Evolutionary conservation across 2,329 filamentous ascomycete species (phyloP).

Genomic region (Fusarium abutilonis): DNA sequence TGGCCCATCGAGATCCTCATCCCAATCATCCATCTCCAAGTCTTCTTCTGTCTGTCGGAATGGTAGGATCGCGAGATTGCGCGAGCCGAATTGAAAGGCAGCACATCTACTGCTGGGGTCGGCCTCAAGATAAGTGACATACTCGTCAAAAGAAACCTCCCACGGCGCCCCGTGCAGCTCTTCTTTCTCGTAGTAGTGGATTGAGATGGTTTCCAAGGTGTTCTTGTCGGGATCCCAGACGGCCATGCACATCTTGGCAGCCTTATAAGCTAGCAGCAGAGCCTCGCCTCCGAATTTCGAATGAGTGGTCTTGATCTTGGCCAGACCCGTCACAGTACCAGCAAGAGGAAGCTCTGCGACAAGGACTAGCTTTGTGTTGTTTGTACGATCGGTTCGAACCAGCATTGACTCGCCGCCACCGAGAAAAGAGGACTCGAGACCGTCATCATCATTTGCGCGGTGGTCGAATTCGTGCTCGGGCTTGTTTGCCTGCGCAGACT

Average conservation of each 20-base stretch:
- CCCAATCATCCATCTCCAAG: slow-evolving; percentile 90
- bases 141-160: slow-evolving; percentile 78
- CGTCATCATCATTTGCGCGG: slow-evolving; percentile 68
- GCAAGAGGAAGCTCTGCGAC: slow-evolving; percentile 84
- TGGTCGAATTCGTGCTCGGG: slow-evolving; percentile 61
- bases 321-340: slow-evolving; percentile 85
- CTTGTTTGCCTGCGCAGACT: slow-evolving; percentile 51
- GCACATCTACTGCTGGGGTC: slow-evolving; percentile 95
- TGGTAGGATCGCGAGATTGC: slow-evolving; percentile 91
- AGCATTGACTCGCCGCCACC: slow-evolving; percentile 69
- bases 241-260: slow-evolving; percentile 91
- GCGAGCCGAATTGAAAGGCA: slow-evolving; percentile 88
- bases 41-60: slow-evolving; percentile 89
- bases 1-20: slow-evolving; percentile 80
- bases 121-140: slow-evolving; percentile 82
- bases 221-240: slow-evolving; percentile 90
- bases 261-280: slow-evolving; percentile 83
- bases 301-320: slow-evolving; percentile 75
- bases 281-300: slow-evolving; percentile 85
- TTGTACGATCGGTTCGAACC: slow-evolving; percentile 69
- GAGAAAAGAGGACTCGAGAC: slow-evolving; percentile 72
- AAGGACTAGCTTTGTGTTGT: slow-evolving; percentile 81
- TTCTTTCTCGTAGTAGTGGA: slow-evolving; percentile 98
- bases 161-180: slow-evolving; percentile 85
- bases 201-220: slow-evolving; percentile 86